Conservation (phyloP, 2,329 filamentous ascomycete genomes). For the Chrysoporthe cubensis region DNA sequence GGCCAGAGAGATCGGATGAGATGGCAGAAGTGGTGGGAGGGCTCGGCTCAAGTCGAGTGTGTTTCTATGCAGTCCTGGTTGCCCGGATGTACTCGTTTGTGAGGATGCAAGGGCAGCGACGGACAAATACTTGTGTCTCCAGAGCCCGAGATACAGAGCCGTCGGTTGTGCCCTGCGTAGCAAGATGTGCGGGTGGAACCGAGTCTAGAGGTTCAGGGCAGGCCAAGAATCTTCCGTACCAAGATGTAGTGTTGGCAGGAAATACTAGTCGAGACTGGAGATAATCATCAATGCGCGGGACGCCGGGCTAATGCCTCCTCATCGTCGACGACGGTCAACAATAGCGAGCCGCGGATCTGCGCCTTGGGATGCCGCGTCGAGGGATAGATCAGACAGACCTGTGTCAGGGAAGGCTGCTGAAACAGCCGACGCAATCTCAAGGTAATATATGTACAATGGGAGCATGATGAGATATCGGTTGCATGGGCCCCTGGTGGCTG, state of each 20-base stretch:
- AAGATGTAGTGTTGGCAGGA: too few species aligned
- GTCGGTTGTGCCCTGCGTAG: neutral
- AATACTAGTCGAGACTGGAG: neutral
- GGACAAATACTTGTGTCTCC: neutral
- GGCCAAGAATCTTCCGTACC: too few species aligned
- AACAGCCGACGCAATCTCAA: constrained; percentile 25
- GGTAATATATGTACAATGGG: constrained; percentile 19
- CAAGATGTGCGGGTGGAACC: neutral
- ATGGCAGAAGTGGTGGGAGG: neutral
- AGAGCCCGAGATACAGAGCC: neutral
- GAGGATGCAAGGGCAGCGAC: neutral
- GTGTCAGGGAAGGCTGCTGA: constrained; percentile 27
- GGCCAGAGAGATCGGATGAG: constrained; percentile 5
- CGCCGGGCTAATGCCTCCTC: neutral
- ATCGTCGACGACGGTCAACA: neutral
- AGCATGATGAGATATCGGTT: constrained; percentile 18
- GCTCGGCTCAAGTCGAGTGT: neutral
- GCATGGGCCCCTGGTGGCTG: constrained; percentile 3
- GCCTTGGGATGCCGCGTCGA: constrained; percentile 9
- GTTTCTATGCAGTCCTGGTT: neutral
- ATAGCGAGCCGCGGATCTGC: neutral
- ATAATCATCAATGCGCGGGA: neutral
- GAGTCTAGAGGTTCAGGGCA: neutral
- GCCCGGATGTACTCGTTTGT: neutral
- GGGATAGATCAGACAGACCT: constrained; percentile 21